These are phyloP conservation scores for Voacanga thouarsii DNA, from an alignment of 257 asterid genomes.

Conservation along the genomic window DNA sequence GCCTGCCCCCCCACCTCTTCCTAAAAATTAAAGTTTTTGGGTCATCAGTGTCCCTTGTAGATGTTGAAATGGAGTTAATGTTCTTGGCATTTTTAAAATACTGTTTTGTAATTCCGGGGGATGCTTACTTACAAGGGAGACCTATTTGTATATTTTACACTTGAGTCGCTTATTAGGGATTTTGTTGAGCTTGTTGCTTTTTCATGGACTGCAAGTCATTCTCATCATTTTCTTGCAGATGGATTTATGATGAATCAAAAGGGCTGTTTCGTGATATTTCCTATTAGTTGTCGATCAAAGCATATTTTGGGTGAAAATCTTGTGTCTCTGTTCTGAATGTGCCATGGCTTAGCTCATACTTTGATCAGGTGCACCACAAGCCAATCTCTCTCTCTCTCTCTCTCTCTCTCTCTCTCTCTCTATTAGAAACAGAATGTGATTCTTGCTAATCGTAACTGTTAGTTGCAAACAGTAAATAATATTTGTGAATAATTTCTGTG, in stretches of 20 bases:
- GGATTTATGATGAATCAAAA: conserved; percentile 94
- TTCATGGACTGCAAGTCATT: not conserved
- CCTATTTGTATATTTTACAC: not conserved
- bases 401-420: not conserved
- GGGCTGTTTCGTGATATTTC: conserved; percentile 82
- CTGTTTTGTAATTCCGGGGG: not conserved
- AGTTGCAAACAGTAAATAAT: not conserved
- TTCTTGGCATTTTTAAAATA: not conserved
- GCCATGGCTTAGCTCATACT: conserved; percentile 8
- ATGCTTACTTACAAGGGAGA: not conserved
- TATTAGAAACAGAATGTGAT: not conserved
- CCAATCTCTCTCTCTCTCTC: not conserved
- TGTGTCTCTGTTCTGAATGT: conserved; percentile 11
- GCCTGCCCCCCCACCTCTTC: not conserved
- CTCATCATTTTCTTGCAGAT: conserved; percentile 47
- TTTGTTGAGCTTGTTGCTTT: not conserved
- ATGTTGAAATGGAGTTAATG: not conserved
- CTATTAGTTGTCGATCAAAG: conserved; percentile 32
- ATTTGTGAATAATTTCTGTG: not conserved
- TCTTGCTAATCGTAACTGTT: not conserved
- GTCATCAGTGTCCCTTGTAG: not conserved
- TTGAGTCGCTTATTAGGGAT: not conserved
- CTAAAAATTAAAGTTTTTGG: not conserved
- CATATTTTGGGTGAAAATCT: conserved; percentile 8
- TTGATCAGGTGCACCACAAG: conserved; percentile 17